Evolutionary conservation across 75 land plant genomes (phyloP), one percentile per base, ranked within the genome.

Genomic region (Selaginella tamariscina): DNA sequence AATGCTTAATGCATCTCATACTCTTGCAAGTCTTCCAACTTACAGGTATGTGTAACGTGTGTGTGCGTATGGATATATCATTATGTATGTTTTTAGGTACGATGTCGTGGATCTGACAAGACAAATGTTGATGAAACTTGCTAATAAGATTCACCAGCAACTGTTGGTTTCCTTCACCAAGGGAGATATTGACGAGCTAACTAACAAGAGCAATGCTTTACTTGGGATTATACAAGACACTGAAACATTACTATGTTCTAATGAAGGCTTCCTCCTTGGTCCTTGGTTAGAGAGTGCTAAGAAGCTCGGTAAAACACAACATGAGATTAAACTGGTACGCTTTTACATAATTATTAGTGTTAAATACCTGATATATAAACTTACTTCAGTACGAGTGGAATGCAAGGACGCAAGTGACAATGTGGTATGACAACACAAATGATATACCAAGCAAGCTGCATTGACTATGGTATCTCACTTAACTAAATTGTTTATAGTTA

Each of bases 331-430:
- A 8, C n/a, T 59, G 62, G 62, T 59, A 59, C 8, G 21, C 49
- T 39, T 39, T 5, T 39, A 5, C n/a, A n/a, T n/a, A n/a, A n/a
- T n/a, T n/a, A n/a, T 5, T 15, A 5, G 49, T 39, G 5, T 39
- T 39, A 39, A 39, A 39, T 39, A 5, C 5, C 15, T 39, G 11
- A 5, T 39, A 39, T 5, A 39, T 15, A 5, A 5, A 21, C 11
- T 67, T 20, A 22, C 56, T 70, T 31, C 84, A 92, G 97, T 88
- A 92, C 65, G 98, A 93, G 76, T 89, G 95, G 95, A 93, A 93
- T 77, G 98, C 98, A 66, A 93, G 98, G 68, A 93, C 98, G 8
- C 98, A 93, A 70, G 77, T 93, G 54, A 86, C 98, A 44, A 93
- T 92, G 97, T 92, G 97, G 97, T 92, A 72, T 73, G 87, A 93